A percentile compares a stretch with the other conserved stretches of the same genome.
These are phyloP conservation scores for Leavenworthia alabamica DNA, from an alignment of 345 rosid species.

Conservation along the genomic window DNA sequence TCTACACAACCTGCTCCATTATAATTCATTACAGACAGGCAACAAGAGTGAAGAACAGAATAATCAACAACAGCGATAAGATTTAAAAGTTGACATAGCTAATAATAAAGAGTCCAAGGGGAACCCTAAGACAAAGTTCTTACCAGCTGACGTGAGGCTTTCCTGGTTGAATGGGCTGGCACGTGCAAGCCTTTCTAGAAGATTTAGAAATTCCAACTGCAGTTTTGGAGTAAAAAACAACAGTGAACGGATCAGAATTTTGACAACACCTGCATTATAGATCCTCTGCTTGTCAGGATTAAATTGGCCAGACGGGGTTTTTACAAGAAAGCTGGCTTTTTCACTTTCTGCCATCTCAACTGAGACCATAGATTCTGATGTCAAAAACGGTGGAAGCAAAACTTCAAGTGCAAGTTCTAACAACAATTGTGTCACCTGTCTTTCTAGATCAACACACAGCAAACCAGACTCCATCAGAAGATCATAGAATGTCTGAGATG, in stretches of 20 bases:
- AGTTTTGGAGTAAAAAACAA: slow-evolving; percentile 75
- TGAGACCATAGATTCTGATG: slow-evolving; percentile 43
- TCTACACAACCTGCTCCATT: slow-evolving; percentile 66
- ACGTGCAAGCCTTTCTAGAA: slow-evolving; percentile 71
- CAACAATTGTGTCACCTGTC: slow-evolving; percentile 76
- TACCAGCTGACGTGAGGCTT: slow-evolving; percentile 83
- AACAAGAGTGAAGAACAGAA: slow-evolving; percentile 17
- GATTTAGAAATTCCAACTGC: slow-evolving; percentile 69
- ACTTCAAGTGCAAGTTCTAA: slow-evolving; percentile 89
- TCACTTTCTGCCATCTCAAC: slow-evolving; percentile 42
- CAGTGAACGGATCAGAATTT: slow-evolving; percentile 65
- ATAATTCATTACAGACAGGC: neutral
- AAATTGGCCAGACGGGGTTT: slow-evolving; percentile 46
- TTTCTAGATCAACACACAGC: slow-evolving; percentile 78
- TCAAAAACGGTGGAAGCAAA: slow-evolving; percentile 68
- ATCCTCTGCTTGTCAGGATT: slow-evolving; percentile 66
- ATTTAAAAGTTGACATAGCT: neutral
- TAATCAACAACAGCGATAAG: neutral
- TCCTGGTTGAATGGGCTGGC: slow-evolving; percentile 82
- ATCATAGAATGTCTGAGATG: slow-evolving; percentile 80
- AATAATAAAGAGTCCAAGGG: neutral
- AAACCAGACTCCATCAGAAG: slow-evolving; percentile 80
- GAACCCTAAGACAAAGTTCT: slow-evolving; percentile 22
- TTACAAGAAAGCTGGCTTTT: slow-evolving; percentile 41
- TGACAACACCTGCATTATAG: slow-evolving; percentile 76